Evolutionary conservation across 352 stramenopile species (phyloP).

Genomic region (Nothophytophthora sp.): DNA sequence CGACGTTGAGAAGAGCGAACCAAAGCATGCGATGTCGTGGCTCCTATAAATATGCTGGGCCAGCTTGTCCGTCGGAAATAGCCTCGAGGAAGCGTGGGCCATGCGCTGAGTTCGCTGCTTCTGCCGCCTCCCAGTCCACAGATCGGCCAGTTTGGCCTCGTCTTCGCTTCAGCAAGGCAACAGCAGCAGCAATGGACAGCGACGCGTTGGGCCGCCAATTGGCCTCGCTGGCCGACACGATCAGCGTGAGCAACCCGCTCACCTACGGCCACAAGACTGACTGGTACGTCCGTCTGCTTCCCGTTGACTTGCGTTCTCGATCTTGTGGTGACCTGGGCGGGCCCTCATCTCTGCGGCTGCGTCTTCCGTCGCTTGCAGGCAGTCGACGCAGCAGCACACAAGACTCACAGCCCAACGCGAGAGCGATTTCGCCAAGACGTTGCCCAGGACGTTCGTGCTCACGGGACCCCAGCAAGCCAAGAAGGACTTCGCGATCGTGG

Average conservation of each 20-base stretch:
- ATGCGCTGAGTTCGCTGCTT: conserved; percentile 9
- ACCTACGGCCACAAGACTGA: conserved; percentile 70
- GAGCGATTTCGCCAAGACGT: conserved; percentile 43
- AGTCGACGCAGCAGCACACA: conserved; percentile 39
- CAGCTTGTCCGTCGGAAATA: too few relatives aligned
- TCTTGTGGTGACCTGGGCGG: too few relatives aligned
- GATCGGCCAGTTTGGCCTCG: not conserved
- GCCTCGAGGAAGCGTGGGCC: too few relatives aligned
- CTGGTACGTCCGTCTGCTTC: too few relatives aligned
- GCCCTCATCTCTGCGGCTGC: too few relatives aligned
- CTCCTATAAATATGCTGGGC: too few relatives aligned
- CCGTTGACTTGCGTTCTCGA: not conserved
- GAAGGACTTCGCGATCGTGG: conserved; percentile 48
- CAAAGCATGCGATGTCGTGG: too few relatives aligned
- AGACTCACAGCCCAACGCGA: conserved; percentile 44
- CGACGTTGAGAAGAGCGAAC: not conserved
- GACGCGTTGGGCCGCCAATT: conserved; percentile 73
- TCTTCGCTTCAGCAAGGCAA: not conserved
- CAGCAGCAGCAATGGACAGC: conserved; percentile 15
- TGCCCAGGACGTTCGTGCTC: conserved; percentile 68
- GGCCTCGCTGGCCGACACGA: conserved; percentile 67
- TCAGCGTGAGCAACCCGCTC: conserved; percentile 76
- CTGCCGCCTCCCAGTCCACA: not conserved
- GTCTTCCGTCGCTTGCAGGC: conserved; percentile 30
- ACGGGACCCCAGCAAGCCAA: conserved; percentile 48